Evolutionary conservation across 768 basidiomycete genomes (phyloP), one percentile per base, ranked within the genome.

Genomic region (Postia placenta): DNA sequence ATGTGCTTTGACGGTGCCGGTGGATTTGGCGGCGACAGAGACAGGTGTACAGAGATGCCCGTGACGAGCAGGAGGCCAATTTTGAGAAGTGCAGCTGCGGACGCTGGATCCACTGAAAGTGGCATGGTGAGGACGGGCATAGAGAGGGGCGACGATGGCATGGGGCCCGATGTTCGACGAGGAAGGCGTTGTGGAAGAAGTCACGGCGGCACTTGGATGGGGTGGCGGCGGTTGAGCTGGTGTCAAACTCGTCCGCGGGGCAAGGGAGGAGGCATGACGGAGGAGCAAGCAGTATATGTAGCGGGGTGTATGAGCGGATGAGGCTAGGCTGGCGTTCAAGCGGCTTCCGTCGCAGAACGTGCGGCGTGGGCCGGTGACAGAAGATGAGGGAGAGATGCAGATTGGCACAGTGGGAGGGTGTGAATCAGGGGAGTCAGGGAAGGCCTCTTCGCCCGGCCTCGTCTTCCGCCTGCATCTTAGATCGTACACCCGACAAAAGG

Each of bases 21-120:
- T 1, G 60, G 53, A 36, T 59, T 57, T 0, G 60, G 60, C 5
- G 60, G 60, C 4, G 60, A 59, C 30, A 61, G 58, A 11, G 60
- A 55, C 40, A 54, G 45, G 45, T 59, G 52, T 5, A 55, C 57
- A 12, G 60, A 53, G 35, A 50, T 46, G 17, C 54, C 60, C 0
- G 58, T 58, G 30, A 52, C 42, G 41, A 61, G 45, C 26, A 61
- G 54, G 1, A 55, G 39, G 15, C 38, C 50, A 22, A 61, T 51
- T 50, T 61, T 61, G 47, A 47, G 1, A 28, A 50, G 41, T 4
- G 57, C 40, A 5, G 4, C 27, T 5, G 41, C 22, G n/a, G 22
- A 11, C 7, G 41, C 14, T 9, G 45, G 45, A 12, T 46, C 45
- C 6, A 37, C 14, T 26, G 14, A 5, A 15, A 35, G 33, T 35